Percentiles rank a stretch among this genome's conserved stretches.
These are phyloP conservation scores for Iodosphaeria phyllophila DNA, from an alignment of 2,329 filamentous ascomycete species.

Conservation along the genomic window DNA sequence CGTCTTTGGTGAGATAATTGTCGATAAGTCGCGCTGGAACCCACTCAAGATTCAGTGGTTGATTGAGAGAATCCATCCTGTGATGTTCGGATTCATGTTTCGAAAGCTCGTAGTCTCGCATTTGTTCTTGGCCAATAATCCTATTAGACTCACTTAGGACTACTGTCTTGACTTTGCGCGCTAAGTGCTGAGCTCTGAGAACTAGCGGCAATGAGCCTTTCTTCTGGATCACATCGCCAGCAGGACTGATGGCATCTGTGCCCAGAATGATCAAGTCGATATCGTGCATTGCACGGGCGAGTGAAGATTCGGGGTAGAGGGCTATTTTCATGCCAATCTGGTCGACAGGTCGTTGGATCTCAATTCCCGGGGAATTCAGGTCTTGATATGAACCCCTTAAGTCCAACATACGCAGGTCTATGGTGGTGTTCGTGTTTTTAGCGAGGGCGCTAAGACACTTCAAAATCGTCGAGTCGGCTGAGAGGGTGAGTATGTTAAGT, in stretches of 20 bases:
- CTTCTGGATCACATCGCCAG: slow-evolving; percentile 47
- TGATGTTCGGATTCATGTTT: slow-evolving; percentile 2
- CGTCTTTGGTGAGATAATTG: slow-evolving; percentile 34
- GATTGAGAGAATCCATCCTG: neutral
- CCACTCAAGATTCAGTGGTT: slow-evolving; percentile 39
- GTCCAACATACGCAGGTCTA: slow-evolving; percentile 44
- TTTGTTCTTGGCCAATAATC: slow-evolving; percentile 26
- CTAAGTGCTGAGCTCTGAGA: slow-evolving; percentile 30
- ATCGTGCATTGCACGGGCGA: slow-evolving; percentile 29
- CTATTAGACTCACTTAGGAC: slow-evolving; percentile 43
- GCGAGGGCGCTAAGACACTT: slow-evolving; percentile 25
- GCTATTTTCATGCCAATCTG: slow-evolving; percentile 16
- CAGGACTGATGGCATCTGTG: slow-evolving; percentile 39
- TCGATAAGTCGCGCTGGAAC: slow-evolving; percentile 30
- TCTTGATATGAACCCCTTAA: slow-evolving; percentile 51
- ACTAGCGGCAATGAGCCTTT: slow-evolving; percentile 41
- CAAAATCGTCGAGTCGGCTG: slow-evolving; percentile 41
- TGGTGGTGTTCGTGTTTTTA: slow-evolving; percentile 11
- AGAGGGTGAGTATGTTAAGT: slow-evolving; percentile 45
- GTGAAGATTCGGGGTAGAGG: slow-evolving; percentile 40
- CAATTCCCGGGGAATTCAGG: slow-evolving; percentile 30
- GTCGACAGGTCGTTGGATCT: slow-evolving; percentile 9
- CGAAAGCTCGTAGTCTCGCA: slow-evolving; percentile 20
- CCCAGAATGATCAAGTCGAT: slow-evolving; percentile 42
- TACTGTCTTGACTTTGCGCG: slow-evolving; percentile 26